Conservation (phyloP, 306 rosid genomes). For the Urtica urens region DNA sequence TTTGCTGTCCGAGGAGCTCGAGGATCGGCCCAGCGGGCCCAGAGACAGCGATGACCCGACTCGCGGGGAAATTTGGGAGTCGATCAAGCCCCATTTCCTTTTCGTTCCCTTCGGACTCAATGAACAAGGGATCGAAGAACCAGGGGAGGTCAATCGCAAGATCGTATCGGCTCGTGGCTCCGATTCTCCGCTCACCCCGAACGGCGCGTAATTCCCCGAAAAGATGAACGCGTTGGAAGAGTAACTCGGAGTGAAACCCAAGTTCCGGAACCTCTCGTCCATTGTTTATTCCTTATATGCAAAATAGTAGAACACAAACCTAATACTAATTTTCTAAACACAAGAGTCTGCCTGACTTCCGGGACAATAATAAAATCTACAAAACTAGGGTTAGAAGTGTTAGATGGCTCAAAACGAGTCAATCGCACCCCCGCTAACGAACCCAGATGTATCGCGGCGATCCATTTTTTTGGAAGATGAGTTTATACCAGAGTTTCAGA, state of each 20-base stretch:
- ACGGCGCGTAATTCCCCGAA: slow-evolving; percentile 43
- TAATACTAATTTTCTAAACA: slow-evolving; percentile 20
- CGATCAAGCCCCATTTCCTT: slow-evolving; percentile 63
- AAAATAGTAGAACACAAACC: slow-evolving; percentile 28
- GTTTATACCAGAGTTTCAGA: slow-evolving; percentile 22
- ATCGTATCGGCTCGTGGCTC: slow-evolving; percentile 55
- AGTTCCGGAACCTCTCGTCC: slow-evolving; percentile 50
- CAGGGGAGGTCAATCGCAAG: slow-evolving; percentile 64
- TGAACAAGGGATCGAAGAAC: slow-evolving; percentile 28
- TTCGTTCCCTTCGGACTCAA: slow-evolving; percentile 52
- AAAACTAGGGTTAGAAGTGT: slow-evolving; percentile 45
- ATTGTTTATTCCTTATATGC: slow-evolving; percentile 31
- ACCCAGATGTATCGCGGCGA: slow-evolving; percentile 92
- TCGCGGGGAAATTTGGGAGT: slow-evolving; percentile 34
- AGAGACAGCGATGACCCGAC: slow-evolving; percentile 64
- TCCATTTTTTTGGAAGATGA: slow-evolving; percentile 49
- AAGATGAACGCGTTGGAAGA: slow-evolving; percentile 54
- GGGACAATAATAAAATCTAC: slow-evolving; percentile 32
- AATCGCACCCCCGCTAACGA: slow-evolving; percentile 88
- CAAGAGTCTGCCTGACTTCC: slow-evolving; percentile 47
- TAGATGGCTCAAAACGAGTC: slow-evolving; percentile 36
- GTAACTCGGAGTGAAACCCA: slow-evolving; percentile 45
- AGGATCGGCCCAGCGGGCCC: slow-evolving; percentile 64
- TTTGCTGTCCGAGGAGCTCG: slow-evolving; percentile 85
- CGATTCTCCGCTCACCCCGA: slow-evolving; percentile 34